Conservation (phyloP, 305 asterid genomes). For the Fraxinus ornus region DNA sequence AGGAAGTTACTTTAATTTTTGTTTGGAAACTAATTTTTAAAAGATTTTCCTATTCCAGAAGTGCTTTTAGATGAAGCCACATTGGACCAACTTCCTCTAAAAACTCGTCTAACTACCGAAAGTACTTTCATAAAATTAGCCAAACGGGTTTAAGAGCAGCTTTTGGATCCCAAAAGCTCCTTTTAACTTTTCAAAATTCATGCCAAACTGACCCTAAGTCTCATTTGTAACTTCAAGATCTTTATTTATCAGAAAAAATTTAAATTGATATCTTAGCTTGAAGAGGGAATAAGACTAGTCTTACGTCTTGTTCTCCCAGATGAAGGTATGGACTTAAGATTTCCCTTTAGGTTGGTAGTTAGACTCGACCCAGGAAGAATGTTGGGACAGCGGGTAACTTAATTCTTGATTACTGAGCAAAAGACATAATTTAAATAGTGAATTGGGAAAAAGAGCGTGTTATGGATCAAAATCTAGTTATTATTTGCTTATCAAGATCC, state of each 20-base stretch:
- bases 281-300: background rate
- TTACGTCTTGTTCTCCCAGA: background rate
- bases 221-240: background rate
- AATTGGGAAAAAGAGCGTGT: background rate
- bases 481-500: conserved; percentile 4
- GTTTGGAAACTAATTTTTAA: too few species aligned
- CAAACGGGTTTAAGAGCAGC: too few species aligned
- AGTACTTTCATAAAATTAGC: too few species aligned
- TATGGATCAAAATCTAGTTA: background rate
- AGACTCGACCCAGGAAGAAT: background rate
- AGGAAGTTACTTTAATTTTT: too few species aligned
- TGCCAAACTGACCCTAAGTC: background rate
- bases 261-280: background rate
- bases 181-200: too few species aligned
- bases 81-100: too few species aligned
- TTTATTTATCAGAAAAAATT: background rate
- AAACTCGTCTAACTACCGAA: too few species aligned
- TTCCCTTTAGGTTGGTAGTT: background rate
- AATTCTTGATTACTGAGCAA: background rate
- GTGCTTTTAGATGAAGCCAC: too few species aligned
- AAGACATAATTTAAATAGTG: background rate
- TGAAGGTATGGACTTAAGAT: background rate
- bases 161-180: too few species aligned
- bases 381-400: background rate
- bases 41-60: too few species aligned